Conservation (phyloP, 108 stramenopile species). For the Parietichytrium sp. region DNA sequence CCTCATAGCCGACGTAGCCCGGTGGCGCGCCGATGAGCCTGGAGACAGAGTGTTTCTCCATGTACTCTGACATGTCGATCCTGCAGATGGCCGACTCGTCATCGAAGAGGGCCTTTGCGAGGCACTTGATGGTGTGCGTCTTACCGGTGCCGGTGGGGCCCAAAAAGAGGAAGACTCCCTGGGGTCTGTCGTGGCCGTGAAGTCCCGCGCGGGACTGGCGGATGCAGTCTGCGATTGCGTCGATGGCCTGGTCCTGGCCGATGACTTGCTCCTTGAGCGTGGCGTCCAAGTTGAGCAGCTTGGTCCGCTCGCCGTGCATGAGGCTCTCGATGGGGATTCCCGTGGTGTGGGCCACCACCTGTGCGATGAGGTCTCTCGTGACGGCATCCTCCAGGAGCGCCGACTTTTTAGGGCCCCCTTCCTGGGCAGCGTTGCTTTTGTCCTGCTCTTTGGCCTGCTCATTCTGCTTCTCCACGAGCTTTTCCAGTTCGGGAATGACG, state of each 20-base stretch:
- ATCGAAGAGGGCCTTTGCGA: constrained; percentile 81
- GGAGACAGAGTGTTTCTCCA: constrained; percentile 84
- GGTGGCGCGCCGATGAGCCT: constrained; percentile 91
- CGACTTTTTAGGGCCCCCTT: background rate
- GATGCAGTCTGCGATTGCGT: constrained; percentile 75
- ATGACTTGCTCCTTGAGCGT: constrained; percentile 72
- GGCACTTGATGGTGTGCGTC: constrained; percentile 84
- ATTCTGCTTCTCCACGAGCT: no score
- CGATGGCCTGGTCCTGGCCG: constrained; percentile 79
- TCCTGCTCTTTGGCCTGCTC: constrained; percentile 56
- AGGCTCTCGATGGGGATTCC: constrained; percentile 84
- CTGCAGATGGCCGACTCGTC: constrained; percentile 82
- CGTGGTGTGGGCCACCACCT: constrained; percentile 86
- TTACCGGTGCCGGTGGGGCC: constrained; percentile 89
- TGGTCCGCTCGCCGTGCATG: constrained; percentile 78
- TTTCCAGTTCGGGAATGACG: constrained; percentile 83
- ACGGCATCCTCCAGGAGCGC: constrained; percentile 76
- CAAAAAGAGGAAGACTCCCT: constrained; percentile 83
- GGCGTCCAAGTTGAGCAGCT: constrained; percentile 73
- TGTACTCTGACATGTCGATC: constrained; percentile 98
- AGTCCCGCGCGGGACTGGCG: constrained; percentile 78
- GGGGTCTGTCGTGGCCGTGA: constrained; percentile 71
- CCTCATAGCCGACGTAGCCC: constrained; percentile 95
- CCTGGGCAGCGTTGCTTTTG: constrained; percentile 70
- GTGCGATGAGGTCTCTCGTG: constrained; percentile 88